Conservation (phyloP, 2,329 filamentous ascomycete species). For the Botrytis deweyae region DNA sequence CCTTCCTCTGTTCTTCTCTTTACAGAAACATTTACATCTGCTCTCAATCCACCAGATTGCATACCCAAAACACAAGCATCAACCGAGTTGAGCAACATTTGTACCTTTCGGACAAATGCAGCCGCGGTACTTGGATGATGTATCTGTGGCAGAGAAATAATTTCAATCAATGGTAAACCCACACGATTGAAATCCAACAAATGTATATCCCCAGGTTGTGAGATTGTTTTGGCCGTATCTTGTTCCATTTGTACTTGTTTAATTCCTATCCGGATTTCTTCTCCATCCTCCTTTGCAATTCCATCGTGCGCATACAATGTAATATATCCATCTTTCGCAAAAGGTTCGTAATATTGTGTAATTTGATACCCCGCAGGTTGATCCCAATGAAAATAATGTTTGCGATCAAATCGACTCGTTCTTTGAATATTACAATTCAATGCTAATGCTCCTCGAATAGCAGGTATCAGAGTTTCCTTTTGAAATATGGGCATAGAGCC, state of each 20-base stretch:
- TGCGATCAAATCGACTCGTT: slow-evolving; percentile 84
- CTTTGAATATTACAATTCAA: slow-evolving; percentile 76
- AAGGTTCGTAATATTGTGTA: slow-evolving; percentile 85
- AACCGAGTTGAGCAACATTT: slow-evolving; percentile 73
- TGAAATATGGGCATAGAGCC: slow-evolving; percentile 89
- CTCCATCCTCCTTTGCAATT: slow-evolving; percentile 70
- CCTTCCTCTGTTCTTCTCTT: slow-evolving; percentile 47
- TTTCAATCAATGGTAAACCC: slow-evolving; percentile 86
- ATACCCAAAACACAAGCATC: slow-evolving; percentile 88
- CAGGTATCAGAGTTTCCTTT: slow-evolving; percentile 77
- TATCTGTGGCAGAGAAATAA: slow-evolving; percentile 88
- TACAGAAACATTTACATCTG: slow-evolving; percentile 94
- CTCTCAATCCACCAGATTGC: slow-evolving; percentile 86
- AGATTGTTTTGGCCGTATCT: slow-evolving; percentile 91
- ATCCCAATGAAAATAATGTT: slow-evolving; percentile 99
- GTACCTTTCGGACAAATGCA: slow-evolving; percentile 84
- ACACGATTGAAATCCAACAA: slow-evolving; percentile 94
- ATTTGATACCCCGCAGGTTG: slow-evolving; percentile 97
- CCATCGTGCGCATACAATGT: slow-evolving; percentile 73
- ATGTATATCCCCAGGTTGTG: slow-evolving; percentile 69
- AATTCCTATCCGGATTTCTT: slow-evolving; percentile 73
- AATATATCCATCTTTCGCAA: slow-evolving; percentile 70
- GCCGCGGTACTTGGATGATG: slow-evolving; percentile 85
- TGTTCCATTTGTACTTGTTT: slow-evolving; percentile 97
- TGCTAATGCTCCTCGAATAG: slow-evolving; percentile 83